Percentiles rank a stretch among this genome's conserved stretches.
Evolutionary conservation across 2,329 filamentous ascomycete genomes (phyloP).

Genomic region (Coniochaeta ligniaria): DNA sequence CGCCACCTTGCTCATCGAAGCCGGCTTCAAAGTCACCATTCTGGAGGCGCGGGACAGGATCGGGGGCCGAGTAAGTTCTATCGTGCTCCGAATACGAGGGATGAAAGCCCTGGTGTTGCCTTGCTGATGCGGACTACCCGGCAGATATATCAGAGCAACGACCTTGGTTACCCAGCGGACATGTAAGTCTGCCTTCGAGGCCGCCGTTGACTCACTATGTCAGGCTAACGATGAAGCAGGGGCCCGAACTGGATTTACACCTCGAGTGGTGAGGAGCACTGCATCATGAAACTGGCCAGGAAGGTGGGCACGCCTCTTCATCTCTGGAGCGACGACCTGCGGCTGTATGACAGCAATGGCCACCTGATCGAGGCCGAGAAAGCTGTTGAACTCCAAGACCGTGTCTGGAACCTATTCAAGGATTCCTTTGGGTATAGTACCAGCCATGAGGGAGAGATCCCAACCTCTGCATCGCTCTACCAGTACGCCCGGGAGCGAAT

Average conservation of each 20-base stretch:
- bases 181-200: conserved; percentile 12
- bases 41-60: conserved; percentile 47
- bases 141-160: conserved; percentile 22
- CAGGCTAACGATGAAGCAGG: conserved; percentile 18
- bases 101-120: conserved; percentile 7
- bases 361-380: not conserved
- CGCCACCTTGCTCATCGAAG: conserved; percentile 44
- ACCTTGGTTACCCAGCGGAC: conserved; percentile 18
- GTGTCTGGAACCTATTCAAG: conserved; percentile 40
- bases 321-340: conserved; percentile 36
- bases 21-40: conserved; percentile 48
- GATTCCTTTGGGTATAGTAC: conserved; percentile 44
- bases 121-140: not conserved
- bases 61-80: conserved; percentile 37
- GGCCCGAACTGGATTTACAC: conserved; percentile 50
- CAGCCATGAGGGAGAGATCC: conserved; percentile 31
- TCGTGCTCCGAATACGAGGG: not conserved
- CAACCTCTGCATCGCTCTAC: conserved; percentile 33
- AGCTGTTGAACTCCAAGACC: not conserved
- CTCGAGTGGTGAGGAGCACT: conserved; percentile 40
- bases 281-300: conserved; percentile 43
- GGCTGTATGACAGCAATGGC: conserved; percentile 24
- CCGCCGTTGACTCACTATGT: not conserved
- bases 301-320: conserved; percentile 37
- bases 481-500: conserved; percentile 40